Conservation (phyloP, 164 flowering plant species). For the Berberis thunbergii region DNA sequence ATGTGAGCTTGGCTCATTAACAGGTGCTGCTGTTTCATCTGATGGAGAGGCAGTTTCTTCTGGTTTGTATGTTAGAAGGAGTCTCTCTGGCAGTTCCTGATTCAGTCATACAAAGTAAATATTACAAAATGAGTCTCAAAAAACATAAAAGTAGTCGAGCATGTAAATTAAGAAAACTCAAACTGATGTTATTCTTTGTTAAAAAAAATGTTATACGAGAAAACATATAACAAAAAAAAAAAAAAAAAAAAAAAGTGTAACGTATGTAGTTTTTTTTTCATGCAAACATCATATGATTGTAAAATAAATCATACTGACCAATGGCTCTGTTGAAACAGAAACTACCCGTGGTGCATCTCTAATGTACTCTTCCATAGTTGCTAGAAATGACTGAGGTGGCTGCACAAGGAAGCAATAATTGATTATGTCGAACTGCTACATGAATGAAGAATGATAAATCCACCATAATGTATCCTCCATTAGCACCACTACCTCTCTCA, state of each 20-base stretch:
- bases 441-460: background rate
- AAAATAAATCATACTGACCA: slow-evolving; percentile 47
- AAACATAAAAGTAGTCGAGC: background rate
- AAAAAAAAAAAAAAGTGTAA: no score
- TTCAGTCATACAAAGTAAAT: slow-evolving; percentile 4
- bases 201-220: background rate
- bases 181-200: background rate
- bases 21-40: slow-evolving; percentile 30
- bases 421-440: background rate
- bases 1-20: slow-evolving; percentile 39
- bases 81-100: slow-evolving; percentile 78
- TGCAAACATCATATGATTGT: background rate
- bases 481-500: slow-evolving; percentile 65
- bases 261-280: background rate
- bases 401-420: slow-evolving; percentile 21
- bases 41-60: slow-evolving; percentile 47
- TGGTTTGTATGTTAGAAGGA: slow-evolving; percentile 76
- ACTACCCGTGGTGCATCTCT: slow-evolving; percentile 94
- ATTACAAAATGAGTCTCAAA: background rate
- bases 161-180: no score
- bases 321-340: slow-evolving; percentile 53
- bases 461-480: background rate
- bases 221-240: no score
- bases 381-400: slow-evolving; percentile 97
- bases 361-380: slow-evolving; percentile 98